phyloP scores from a whole-genome alignment of 83 land plant species.

The Picea abies region DNA sequence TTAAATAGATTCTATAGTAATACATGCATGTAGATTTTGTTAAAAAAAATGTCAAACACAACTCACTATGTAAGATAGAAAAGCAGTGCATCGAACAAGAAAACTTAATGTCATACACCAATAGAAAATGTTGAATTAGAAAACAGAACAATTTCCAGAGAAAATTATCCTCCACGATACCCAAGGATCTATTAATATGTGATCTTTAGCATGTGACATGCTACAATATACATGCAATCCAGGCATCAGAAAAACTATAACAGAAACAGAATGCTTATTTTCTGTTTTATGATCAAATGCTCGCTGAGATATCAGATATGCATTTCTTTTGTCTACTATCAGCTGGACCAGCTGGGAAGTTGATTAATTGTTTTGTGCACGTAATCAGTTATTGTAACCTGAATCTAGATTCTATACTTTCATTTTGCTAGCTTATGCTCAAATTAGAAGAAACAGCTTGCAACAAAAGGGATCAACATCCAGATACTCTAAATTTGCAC shows the following conservation, averaged over 20 bases:
- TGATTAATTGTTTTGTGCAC: no score
- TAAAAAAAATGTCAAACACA: not conserved
- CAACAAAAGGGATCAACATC: conserved; percentile 6
- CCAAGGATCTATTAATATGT: not conserved
- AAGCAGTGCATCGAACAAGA: not conserved
- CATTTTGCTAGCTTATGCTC: not conserved
- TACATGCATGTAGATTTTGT: not conserved
- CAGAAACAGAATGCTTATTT: not conserved
- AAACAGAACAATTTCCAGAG: not conserved
- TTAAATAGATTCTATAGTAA: not conserved
- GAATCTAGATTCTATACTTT: not conserved
- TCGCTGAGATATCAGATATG: not conserved
- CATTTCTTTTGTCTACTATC: not conserved
- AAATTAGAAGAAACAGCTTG: not conserved
- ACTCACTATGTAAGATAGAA: not conserved
- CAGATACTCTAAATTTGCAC: conserved; percentile 1
- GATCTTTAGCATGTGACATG: not conserved
- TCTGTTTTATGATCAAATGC: not conserved
- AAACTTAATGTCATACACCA: not conserved
- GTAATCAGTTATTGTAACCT: no score
- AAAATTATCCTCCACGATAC: not conserved
- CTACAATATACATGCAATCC: not conserved
- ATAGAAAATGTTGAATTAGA: not conserved
- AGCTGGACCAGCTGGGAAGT: not conserved
- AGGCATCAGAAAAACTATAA: not conserved